Base-by-base conservation (phyloP, 495 filamentous ascomycete genomes). In the Amphirosellinia nigrospora region DNA sequence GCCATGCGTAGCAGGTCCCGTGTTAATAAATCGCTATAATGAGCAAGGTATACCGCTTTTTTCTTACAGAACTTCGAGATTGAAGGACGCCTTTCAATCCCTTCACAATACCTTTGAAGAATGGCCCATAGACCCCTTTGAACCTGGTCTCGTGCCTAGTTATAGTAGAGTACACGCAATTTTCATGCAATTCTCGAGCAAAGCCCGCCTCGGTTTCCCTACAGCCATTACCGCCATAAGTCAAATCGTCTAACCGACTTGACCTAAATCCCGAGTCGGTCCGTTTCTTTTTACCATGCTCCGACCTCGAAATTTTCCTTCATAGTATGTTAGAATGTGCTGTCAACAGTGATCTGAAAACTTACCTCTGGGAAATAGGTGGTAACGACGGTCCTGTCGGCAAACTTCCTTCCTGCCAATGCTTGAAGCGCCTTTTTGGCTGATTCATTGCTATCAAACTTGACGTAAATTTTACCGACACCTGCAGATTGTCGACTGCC, bases 381-480 rank as follows among this genome's bases (percentile, higher is more conserved):
- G 10, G 92, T 93, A 41, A 99, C 96, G 23, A 99, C 96, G 9
- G 96, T 99, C 46, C 96, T 89, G 80, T 97, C 93, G 1, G 93
- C 92, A 77, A 98, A 99, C 79, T 98, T 97, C 63, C 96, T 86
- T 48, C 96, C 96, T 13, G 96, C 96, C 69, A 99, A 86, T 48
- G 93, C 89, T 72, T 90, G 87, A 58, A 98, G 84, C 13, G 96
- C 96, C 74, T 90, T 92, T 60, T 90, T 89, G n/a, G 96, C 93
- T 2, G 89, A 87, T 67, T 94, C 92, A 8, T 88, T 82, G 3
- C 83, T 88, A 58, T 95, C 94, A 74, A 91, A 99, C 81, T 97
- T 98, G 85, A 99, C 88, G 76, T 88, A 99, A 71, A 99, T 98
- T 87, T 98, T 98, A 75, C 95, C 95, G 13, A 97, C 93, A n/a